Evolutionary conservation across 2,329 filamentous ascomycete genomes (phyloP).

Genomic region (Diaporthe batatas): DNA sequence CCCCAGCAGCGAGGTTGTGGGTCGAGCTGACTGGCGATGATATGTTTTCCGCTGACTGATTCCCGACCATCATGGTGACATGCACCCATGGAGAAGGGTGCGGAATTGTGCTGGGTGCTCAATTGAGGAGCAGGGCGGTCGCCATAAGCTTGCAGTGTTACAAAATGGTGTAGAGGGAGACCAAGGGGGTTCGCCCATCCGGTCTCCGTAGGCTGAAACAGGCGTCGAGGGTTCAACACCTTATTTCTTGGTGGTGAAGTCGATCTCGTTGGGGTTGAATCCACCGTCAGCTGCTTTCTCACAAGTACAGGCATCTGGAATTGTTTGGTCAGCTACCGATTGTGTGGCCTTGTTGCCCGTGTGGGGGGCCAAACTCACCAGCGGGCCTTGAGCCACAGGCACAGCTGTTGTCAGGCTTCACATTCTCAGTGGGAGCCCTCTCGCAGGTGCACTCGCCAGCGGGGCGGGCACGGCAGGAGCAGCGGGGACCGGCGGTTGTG

Average conservation of each 20-base stretch:
- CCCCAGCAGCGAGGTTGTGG: not conserved
- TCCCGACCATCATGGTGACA: too few species aligned
- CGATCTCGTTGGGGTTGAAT: slow-evolving; percentile 79
- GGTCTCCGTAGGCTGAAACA: not conserved
- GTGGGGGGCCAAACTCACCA: slow-evolving; percentile 61
- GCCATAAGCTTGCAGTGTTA: not conserved
- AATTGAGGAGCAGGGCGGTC: not conserved
- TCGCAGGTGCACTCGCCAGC: slow-evolving; percentile 87
- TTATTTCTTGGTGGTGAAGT: slow-evolving; percentile 82
- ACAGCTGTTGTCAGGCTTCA: slow-evolving; percentile 72
- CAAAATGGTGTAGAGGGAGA: not conserved
- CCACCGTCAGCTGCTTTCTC: slow-evolving; percentile 77
- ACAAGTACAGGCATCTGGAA: slow-evolving; percentile 80
- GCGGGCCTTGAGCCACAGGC: slow-evolving; percentile 81
- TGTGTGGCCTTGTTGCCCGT: not conserved
- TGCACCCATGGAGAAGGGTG: not conserved
- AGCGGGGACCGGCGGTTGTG: slow-evolving; percentile 77
- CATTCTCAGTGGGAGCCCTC: slow-evolving; percentile 78
- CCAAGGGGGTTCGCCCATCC: not conserved
- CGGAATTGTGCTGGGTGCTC: not conserved
- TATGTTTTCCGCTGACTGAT: not conserved
- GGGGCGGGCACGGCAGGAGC: slow-evolving; percentile 85
- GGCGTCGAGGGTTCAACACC: not conserved
- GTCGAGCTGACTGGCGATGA: not conserved
- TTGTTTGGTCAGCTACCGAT: slow-evolving; percentile 28